phyloP scores from a whole-genome alignment of 192 early-diverging fungal genomes.

The Coemansia sp. region DNA sequence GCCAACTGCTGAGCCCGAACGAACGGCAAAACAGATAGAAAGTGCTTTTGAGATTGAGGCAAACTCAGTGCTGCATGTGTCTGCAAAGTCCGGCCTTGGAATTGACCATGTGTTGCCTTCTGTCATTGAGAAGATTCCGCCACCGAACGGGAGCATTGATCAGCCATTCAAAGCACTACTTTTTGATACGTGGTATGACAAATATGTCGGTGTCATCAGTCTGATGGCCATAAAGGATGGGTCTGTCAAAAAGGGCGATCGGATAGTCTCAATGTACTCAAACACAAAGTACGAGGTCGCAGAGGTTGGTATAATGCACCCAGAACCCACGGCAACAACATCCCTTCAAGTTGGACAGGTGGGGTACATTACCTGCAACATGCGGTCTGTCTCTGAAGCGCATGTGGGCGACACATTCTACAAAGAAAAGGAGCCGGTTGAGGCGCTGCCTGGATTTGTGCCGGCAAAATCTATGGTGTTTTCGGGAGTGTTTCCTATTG shows the following conservation, averaged over 20 bases:
- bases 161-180: conserved; percentile 82
- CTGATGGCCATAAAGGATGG: conserved; percentile 89
- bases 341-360: conserved; percentile 68
- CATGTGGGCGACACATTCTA: conserved; percentile 95
- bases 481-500: conserved; percentile 91
- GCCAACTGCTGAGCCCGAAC: conserved; percentile 79
- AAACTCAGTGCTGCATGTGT: conserved; percentile 65
- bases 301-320: conserved; percentile 94
- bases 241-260: conserved; percentile 69
- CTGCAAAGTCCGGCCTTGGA: conserved; percentile 82
- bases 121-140: conserved; percentile 77
- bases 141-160: conserved; percentile 64
- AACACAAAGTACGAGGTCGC: conserved; percentile 80
- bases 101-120: conserved; percentile 70
- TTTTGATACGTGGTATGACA: conserved; percentile 98
- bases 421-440: conserved; percentile 62
- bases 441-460: conserved; percentile 84
- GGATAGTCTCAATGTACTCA: conserved; percentile 76
- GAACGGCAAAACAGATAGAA: conserved; percentile 76
- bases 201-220: conserved; percentile 96
- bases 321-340: conserved; percentile 70
- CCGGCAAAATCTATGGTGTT: conserved; percentile 97
- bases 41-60: conserved; percentile 83
- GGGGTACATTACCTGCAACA: conserved; percentile 87
- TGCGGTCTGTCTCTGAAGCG: conserved; percentile 91